phyloP scores from a whole-genome alignment of 140 eudicot species.

The Anethum foeniculum region DNA sequence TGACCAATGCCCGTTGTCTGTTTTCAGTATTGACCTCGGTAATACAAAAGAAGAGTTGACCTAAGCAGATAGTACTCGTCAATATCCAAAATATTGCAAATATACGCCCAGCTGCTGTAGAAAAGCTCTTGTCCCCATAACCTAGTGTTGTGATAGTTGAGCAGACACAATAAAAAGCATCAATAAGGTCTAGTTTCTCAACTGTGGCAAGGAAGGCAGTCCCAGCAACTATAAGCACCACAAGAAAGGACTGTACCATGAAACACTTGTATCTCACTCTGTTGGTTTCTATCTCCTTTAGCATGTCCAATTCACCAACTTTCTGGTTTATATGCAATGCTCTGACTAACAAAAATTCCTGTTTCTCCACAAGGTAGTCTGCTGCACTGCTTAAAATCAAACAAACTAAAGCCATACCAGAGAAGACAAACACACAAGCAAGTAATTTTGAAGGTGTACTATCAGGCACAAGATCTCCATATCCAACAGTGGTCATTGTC shows the following conservation, averaged over 20 bases:
- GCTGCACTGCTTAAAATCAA: constrained; percentile 70
- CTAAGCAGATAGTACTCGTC: constrained; percentile 69
- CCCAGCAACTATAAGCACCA: constrained; percentile 58
- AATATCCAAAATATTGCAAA: constrained; percentile 89
- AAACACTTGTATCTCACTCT: constrained; percentile 62
- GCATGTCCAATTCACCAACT: constrained; percentile 44
- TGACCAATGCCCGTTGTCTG: constrained; percentile 49
- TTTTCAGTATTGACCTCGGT: constrained; percentile 72
- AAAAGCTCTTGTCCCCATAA: constrained; percentile 82
- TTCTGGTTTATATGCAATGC: constrained; percentile 55
- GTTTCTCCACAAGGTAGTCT: constrained; percentile 81
- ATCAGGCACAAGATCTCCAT: constrained; percentile 83
- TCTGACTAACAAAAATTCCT: constrained; percentile 55
- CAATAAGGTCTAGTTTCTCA: constrained; percentile 60
- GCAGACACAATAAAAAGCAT: constrained; percentile 86
- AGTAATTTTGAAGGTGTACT: constrained; percentile 52
- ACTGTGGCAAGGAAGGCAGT: constrained; percentile 47
- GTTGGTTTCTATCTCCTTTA: constrained; percentile 52
- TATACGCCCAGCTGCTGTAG: constrained; percentile 76
- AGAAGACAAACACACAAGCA: constrained; percentile 75
- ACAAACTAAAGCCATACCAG: constrained; percentile 80
- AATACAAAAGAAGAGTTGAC: constrained; percentile 66
- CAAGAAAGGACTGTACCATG: constrained; percentile 32
- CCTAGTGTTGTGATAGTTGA: constrained; percentile 87
- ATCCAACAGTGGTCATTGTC: constrained; percentile 95